Base-by-base conservation (phyloP, 768 basidiomycete genomes). In the Termitomyces sp. region DNA sequence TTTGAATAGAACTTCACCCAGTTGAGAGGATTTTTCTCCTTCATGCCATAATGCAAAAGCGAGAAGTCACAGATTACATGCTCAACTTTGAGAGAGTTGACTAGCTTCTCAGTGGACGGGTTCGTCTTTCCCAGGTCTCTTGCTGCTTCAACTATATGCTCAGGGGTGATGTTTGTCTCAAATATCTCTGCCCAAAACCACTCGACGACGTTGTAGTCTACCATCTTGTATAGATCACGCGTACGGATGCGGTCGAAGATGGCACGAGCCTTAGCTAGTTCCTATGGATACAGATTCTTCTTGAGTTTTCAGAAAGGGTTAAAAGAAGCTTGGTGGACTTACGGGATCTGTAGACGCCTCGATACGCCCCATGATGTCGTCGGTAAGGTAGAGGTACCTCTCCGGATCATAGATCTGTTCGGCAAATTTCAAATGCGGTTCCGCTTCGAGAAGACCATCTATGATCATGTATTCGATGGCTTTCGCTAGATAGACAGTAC, bases 401-500 rank as follows among this genome's bases (percentile, higher is more conserved):
- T 80, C 71, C 0, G 89, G 84, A 16, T 88, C 66, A 25, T 76
- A 66, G 15, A 91, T 76, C 5, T 72, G 70, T 1, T 75, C 66
- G 0, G 87, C 82, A 45, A 93, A 78, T 41, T 83, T 74, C 64
- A 92, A 66, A 54, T 78, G 53, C 0, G 83, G 78, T 35, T 94
- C 88, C 0, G 91, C 91, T 0, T 71, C 70, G 0, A 85, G 69
- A 4, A 94, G 75, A 0, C 79, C 88, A 60, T 93, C 91, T 13
- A 90, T 76, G n/a, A 93, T 73, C 91, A 93, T 93, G 62, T 86
- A 81, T 66, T 91, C 91, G 48, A 92, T 86, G 0, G 88, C 83
- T 60, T 80, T 87, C 3, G 88, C 89, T 88, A 64, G 16, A 16
- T 18, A 15, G n/a, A 35, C 27, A 36, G n/a, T n/a, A n/a, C n/a